These are phyloP conservation scores for Phytophthora uliginosa DNA, from an alignment of 352 stramenopile genomes.

Conservation along the genomic window DNA sequence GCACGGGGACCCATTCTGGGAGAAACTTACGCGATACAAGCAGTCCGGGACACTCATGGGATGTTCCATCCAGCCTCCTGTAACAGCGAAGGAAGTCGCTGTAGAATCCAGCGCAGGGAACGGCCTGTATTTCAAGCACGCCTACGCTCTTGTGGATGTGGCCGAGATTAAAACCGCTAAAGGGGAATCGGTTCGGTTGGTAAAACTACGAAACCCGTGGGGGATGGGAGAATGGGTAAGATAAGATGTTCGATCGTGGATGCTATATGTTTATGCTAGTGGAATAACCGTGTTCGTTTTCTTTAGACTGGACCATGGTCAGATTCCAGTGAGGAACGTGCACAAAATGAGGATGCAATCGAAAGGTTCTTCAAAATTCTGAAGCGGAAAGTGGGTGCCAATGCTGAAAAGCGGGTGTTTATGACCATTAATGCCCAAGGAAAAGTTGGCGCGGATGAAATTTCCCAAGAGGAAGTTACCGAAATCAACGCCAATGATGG, in stretches of 20 bases:
- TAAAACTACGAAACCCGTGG: constrained; percentile 93
- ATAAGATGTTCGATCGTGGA: constrained; percentile 9
- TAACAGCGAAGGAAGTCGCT: constrained; percentile 68
- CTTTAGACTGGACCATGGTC: constrained; percentile 84
- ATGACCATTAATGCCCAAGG: constrained; percentile 62
- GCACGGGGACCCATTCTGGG: constrained; percentile 81
- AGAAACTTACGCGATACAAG: constrained; percentile 83
- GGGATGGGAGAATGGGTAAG: constrained; percentile 93
- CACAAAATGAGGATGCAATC: constrained; percentile 85
- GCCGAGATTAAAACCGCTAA: constrained; percentile 74
- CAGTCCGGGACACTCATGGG: constrained; percentile 91
- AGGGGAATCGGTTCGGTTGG: constrained; percentile 60
- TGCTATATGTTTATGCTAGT: not conserved
- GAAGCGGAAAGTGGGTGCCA: constrained; percentile 69
- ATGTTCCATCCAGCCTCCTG: constrained; percentile 89
- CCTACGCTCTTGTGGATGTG: constrained; percentile 87
- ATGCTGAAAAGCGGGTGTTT: constrained; percentile 75
- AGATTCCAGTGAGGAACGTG: constrained; percentile 80
- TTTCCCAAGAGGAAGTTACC: constrained; percentile 78
- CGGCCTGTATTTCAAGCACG: constrained; percentile 90
- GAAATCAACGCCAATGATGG: constrained; percentile 90
- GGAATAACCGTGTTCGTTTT: not conserved
- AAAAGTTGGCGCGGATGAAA: constrained; percentile 67
- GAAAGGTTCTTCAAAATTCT: constrained; percentile 81
- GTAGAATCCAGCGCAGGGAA: constrained; percentile 85